These are phyloP conservation scores for Jamesozyma piceae DNA, from an alignment of 805 yeast genomes.

Conservation along the genomic window DNA sequence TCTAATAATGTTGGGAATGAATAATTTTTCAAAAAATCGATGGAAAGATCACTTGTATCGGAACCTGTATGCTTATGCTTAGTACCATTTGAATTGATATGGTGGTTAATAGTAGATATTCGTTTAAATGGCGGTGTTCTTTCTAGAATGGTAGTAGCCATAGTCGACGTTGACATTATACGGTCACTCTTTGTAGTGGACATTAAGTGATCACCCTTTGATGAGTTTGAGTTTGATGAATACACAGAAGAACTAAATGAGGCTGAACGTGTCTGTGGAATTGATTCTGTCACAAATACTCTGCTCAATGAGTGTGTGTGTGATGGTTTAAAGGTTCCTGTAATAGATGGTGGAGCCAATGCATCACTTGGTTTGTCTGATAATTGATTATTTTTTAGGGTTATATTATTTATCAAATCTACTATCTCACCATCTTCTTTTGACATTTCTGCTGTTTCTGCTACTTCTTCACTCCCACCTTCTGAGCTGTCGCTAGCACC, in stretches of 20 bases:
- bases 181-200: slow-evolving; percentile 12
- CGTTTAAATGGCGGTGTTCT: slow-evolving; percentile 7
- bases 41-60: slow-evolving; percentile 15
- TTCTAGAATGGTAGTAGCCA: slow-evolving; percentile 19
- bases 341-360: neutral
- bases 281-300: slow-evolving; percentile 6
- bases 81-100: neutral
- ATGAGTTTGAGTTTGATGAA: slow-evolving; percentile 4
- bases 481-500: slow-evolving; percentile 1
- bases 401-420: neutral
- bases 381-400: neutral
- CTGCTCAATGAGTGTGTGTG: slow-evolving; percentile 2
- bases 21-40: slow-evolving; percentile 22
- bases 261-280: slow-evolving; percentile 3
- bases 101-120: neutral
- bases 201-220: too few relatives aligned
- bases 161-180: slow-evolving; percentile 24
- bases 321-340: neutral
- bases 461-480: slow-evolving; percentile 1
- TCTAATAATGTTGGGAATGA: slow-evolving; percentile 26
- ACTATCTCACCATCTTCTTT: too few relatives aligned
- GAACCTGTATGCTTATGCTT: slow-evolving; percentile 9
- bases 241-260: slow-evolving; percentile 12
- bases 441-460: too few relatives aligned
- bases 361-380: neutral